These are phyloP conservation scores for Beauveria rudraprayagi DNA, from an alignment of 2,329 filamentous ascomycete species.

Conservation along the genomic window DNA sequence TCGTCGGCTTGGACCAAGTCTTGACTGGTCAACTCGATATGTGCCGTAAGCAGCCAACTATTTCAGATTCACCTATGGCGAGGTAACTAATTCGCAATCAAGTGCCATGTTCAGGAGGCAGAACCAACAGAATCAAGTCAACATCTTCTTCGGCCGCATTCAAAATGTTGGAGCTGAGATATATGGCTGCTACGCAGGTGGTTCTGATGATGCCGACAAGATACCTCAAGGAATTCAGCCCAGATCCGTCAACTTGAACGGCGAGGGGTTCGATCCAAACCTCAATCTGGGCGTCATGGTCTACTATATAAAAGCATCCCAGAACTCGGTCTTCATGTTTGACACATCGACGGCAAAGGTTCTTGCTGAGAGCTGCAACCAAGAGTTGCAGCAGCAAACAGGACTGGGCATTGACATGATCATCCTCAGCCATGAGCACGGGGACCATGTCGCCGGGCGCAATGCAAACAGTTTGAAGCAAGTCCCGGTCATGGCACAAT, in stretches of 20 bases:
- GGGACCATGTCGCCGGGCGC: constrained; percentile 1
- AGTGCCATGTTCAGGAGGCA: background rate
- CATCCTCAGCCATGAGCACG: constrained; percentile 4
- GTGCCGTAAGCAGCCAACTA: background rate
- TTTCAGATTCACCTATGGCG: background rate
- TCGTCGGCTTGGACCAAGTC: background rate
- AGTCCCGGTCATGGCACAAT: background rate
- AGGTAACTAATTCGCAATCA: background rate
- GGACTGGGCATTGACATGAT: background rate
- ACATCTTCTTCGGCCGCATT: background rate
- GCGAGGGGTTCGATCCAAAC: constrained; percentile 4
- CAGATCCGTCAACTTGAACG: background rate
- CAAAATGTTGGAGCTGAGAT: constrained; percentile 1
- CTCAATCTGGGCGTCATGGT: constrained; percentile 1
- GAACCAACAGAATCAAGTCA: background rate
- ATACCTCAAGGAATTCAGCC: background rate
- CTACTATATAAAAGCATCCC: background rate
- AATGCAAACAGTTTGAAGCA: background rate
- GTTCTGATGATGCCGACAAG: background rate
- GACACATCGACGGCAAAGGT: background rate
- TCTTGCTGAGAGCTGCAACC: constrained; percentile 1
- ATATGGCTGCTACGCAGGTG: constrained; percentile 5
- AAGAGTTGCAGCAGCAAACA: background rate
- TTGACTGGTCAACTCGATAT: background rate
- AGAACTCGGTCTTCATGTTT: background rate